Base-by-base conservation (phyloP, 805 yeast genomes). In the Nakazawaea wyomingensis region DNA sequence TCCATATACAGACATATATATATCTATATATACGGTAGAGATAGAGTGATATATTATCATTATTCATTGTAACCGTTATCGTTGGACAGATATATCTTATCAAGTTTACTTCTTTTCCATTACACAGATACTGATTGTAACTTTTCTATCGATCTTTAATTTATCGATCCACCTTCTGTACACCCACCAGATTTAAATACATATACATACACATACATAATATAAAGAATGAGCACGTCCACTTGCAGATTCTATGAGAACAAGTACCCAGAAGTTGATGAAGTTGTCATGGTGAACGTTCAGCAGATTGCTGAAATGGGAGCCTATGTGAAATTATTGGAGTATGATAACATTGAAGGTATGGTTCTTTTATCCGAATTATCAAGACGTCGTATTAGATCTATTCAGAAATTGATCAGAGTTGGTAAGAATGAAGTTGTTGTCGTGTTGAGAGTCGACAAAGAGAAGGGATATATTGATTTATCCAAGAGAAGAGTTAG, bases 261-360 rank as follows among this genome's bases (percentile, higher is more conserved):
- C 79, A 91, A 90, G 68, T 93, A 82, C 72, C 99, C 99, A 48
- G 99, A 93, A 68, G 96, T 93, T 59, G 99, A 93, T 55, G 99
- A 93, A 65, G 95, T 93, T 54, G 98, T 93, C 51, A 91, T 93
- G 95, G 99, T 93, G 61, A 93, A 93, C 67, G 99, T 93, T 54
- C 95, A 86, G 66, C 95, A 86, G 64, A 93, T 93, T 56, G 99
- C 98, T 54, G 99, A 93, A 66, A 93, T 93, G 99, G 99, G 99
- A 47, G 99, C 99, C 11, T 93, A 93, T 65, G 96, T 93, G 51
- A 91, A 89, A 66, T 75, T 93, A 52, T 76, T 93, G 51, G 99
- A 93, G 68, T 93, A 93, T 62, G 98, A 93, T 69, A 93, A 91
- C 64, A 91, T 93, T 60, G 99, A 93, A 69, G 99, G 99, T 59